These are phyloP conservation scores for Auriscalpium orientale DNA, from an alignment of 768 basidiomycete genomes.

Conservation along the genomic window DNA sequence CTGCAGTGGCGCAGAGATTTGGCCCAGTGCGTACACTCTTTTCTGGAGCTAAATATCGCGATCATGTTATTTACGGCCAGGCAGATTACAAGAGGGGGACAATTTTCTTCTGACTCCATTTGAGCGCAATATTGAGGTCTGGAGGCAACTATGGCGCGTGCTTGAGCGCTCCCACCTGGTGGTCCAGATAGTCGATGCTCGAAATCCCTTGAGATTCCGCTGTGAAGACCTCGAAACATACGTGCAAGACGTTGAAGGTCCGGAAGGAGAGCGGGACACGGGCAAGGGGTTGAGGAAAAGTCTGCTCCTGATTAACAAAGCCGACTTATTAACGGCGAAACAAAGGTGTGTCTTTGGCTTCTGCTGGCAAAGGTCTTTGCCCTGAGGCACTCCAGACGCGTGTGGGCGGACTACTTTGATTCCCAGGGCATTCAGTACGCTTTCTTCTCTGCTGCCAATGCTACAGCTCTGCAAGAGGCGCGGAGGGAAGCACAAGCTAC, in stretches of 20 bases:
- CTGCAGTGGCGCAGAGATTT: conserved; percentile 89
- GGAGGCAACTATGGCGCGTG: conserved; percentile 97
- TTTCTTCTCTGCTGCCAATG: conserved; percentile 91
- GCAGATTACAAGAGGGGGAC: conserved; percentile 80
- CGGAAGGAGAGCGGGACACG: conserved; percentile 74
- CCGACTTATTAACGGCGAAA: conserved; percentile 78
- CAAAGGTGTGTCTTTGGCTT: conserved; percentile 57
- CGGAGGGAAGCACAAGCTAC: conserved; percentile 38
- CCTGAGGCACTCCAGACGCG: conserved; percentile 28
- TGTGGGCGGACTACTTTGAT: conserved; percentile 94
- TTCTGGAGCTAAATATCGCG: not conserved
- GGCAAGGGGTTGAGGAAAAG: conserved; percentile 66
- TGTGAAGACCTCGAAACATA: conserved; percentile 89
- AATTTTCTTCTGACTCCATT: conserved; percentile 90
- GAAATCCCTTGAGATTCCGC: conserved; percentile 87
- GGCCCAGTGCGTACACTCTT: conserved; percentile 61
- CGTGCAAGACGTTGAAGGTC: conserved; percentile 74
- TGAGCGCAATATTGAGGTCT: conserved; percentile 96
- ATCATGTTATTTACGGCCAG: no score
- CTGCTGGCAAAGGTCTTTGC: not conserved
- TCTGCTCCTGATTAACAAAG: conserved; percentile 89
- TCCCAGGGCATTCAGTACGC: conserved; percentile 67
- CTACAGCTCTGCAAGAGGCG: conserved; percentile 74
- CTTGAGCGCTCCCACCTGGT: conserved; percentile 90
- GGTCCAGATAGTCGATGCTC: conserved; percentile 93